phyloP scores from a whole-genome alignment of 1,139 yeast genomes.

The Lodderomyces oxycetoniae region DNA sequence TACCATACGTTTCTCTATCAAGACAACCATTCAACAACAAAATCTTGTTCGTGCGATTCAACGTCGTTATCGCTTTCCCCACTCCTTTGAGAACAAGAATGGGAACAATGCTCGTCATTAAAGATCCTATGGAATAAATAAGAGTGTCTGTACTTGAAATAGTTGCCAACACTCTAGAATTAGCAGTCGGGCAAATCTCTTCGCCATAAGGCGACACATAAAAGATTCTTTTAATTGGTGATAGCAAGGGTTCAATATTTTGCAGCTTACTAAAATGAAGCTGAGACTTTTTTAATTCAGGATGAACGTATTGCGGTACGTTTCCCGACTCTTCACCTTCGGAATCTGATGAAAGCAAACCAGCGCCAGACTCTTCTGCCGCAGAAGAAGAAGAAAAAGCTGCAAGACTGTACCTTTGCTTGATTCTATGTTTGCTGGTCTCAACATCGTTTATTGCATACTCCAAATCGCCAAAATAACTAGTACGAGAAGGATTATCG shows the following conservation, averaged over 20 bases:
- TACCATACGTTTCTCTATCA: conserved; percentile 74
- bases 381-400: conserved; percentile 2
- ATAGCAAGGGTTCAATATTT: conserved; percentile 53
- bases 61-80: conserved; percentile 54
- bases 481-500: conserved; percentile 14
- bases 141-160: conserved; percentile 52
- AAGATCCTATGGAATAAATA: conserved; percentile 78
- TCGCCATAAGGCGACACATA: conserved; percentile 88
- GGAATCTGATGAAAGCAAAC: conserved; percentile 6
- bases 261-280: conserved; percentile 61
- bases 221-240: conserved; percentile 70
- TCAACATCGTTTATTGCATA: conserved; percentile 17
- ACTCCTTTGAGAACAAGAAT: conserved; percentile 69
- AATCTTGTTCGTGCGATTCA: conserved; percentile 36
- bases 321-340: conserved; percentile 51
- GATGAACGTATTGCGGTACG: conserved; percentile 73
- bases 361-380: neutral
- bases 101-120: conserved; percentile 84
- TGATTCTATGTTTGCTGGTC: conserved; percentile 3
- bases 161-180: conserved; percentile 54
- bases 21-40: conserved; percentile 64
- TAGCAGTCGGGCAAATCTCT: conserved; percentile 77
- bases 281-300: conserved; percentile 71
- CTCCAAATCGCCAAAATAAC: conserved; percentile 12
- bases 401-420: conserved; percentile 4